Evolutionary conservation across 352 stramenopile genomes (phyloP).

Genomic region (Phytophthora boehmeriae): DNA sequence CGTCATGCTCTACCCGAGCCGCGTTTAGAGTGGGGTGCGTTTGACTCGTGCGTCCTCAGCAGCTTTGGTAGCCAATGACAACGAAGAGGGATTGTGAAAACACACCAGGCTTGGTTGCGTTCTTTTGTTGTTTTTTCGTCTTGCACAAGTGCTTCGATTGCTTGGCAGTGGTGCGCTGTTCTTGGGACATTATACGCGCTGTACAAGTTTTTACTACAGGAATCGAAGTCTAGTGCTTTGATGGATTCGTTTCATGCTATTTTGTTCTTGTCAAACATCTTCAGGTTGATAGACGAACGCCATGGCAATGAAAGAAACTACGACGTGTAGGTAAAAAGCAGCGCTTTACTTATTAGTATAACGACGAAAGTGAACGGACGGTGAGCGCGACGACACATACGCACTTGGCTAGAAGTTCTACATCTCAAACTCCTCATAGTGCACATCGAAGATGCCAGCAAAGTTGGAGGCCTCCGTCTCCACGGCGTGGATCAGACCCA

Average conservation of each 20-base stretch:
- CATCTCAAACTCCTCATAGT: constrained; percentile 91
- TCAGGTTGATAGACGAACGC: background rate
- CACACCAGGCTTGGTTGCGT: constrained; percentile 8
- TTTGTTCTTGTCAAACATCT: no score
- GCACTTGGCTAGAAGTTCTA: constrained; percentile 49
- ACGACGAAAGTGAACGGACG: constrained; percentile 25
- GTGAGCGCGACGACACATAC: constrained; percentile 32
- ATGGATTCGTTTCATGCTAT: no score
- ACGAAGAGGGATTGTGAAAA: constrained; percentile 58
- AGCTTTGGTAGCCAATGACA: constrained; percentile 52
- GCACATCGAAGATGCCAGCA: constrained; percentile 87
- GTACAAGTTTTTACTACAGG: no score
- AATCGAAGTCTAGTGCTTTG: no score
- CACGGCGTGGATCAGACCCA: constrained; percentile 78
- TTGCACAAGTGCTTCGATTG: background rate
- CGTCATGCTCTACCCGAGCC: constrained; percentile 99
- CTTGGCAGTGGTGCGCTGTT: background rate
- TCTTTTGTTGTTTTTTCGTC: background rate
- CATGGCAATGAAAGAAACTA: constrained; percentile 11
- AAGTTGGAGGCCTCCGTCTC: constrained; percentile 78
- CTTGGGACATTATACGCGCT: no score
- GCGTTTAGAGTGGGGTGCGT: constrained; percentile 87
- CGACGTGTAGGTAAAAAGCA: constrained; percentile 6
- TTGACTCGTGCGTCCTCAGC: constrained; percentile 30
- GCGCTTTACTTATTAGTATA: constrained; percentile 35